These are phyloP conservation scores for Saccharomycopsis sp. DNA, from an alignment of 805 yeast genomes.

Conservation along the genomic window DNA sequence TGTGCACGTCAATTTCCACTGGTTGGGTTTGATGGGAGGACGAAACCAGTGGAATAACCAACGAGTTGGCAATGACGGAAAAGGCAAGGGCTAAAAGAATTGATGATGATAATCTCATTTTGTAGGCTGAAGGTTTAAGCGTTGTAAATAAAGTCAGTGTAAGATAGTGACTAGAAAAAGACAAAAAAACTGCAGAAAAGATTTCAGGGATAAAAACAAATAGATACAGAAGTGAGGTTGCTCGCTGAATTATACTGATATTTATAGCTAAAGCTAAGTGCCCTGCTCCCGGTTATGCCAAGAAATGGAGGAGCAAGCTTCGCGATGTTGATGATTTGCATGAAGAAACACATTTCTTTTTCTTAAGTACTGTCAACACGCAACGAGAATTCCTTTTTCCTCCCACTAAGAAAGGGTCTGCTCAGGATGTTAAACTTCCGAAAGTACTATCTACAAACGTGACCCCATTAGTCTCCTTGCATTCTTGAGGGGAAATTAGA, in stretches of 20 bases:
- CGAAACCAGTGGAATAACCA: conserved; percentile 6
- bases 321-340: neutral
- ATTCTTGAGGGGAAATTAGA: too few relatives aligned
- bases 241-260: neutral
- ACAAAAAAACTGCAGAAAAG: too few relatives aligned
- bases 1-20: neutral
- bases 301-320: too few relatives aligned
- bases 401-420: neutral
- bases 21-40: neutral
- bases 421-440: too few relatives aligned
- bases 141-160: too few relatives aligned
- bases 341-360: neutral
- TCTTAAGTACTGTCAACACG: neutral
- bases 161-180: too few relatives aligned
- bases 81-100: neutral
- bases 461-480: too few relatives aligned
- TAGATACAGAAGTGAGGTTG: neutral
- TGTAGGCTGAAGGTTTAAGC: too few relatives aligned
- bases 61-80: neutral
- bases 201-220: too few relatives aligned
- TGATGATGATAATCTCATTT: neutral
- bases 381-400: neutral
- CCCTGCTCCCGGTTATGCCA: too few relatives aligned
- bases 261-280: too few relatives aligned
- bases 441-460: too few relatives aligned